Conservation (phyloP, 2,329 filamentous ascomycete genomes). For the Ramularia collo-cygni region DNA sequence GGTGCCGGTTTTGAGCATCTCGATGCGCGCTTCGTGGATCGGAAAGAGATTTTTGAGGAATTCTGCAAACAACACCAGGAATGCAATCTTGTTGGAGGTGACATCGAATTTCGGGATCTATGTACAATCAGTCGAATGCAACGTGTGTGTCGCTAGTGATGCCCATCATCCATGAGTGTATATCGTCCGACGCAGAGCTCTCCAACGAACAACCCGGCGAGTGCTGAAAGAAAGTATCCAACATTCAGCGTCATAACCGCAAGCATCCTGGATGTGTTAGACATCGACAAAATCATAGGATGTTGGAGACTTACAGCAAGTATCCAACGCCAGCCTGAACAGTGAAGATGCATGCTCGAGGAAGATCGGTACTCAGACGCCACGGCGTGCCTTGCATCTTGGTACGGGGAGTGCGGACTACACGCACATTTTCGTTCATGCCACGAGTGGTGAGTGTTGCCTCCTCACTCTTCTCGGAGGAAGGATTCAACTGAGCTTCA, state of each 20-base stretch:
- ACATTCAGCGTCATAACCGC: slow-evolving; percentile 87
- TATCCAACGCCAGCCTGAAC: slow-evolving; percentile 73
- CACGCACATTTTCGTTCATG: slow-evolving; percentile 69
- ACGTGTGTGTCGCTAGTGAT: slow-evolving; percentile 18
- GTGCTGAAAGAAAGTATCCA: slow-evolving; percentile 75
- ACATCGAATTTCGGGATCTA: no score
- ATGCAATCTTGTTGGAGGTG: no score
- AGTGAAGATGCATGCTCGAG: slow-evolving; percentile 64
- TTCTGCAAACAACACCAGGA: no score
- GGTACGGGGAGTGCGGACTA: slow-evolving; percentile 52
- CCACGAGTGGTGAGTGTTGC: slow-evolving; percentile 67
- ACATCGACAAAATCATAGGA: neutral
- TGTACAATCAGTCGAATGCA: no score
- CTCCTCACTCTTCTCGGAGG: slow-evolving; percentile 49
- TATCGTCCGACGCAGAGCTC: slow-evolving; percentile 75
- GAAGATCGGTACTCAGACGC: slow-evolving; percentile 71
- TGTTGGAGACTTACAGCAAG: slow-evolving; percentile 61
- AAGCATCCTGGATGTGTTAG: slow-evolving; percentile 61
- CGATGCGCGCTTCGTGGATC: no score
- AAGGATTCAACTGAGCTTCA: slow-evolving; percentile 18
- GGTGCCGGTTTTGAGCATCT: no score
- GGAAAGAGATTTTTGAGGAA: no score
- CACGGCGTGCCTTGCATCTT: slow-evolving; percentile 57
- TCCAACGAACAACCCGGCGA: slow-evolving; percentile 75
- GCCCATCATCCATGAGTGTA: slow-evolving; percentile 39